Base-by-base conservation (phyloP, 345 rosid genomes). In the Arabidopsis thaliana region DNA sequence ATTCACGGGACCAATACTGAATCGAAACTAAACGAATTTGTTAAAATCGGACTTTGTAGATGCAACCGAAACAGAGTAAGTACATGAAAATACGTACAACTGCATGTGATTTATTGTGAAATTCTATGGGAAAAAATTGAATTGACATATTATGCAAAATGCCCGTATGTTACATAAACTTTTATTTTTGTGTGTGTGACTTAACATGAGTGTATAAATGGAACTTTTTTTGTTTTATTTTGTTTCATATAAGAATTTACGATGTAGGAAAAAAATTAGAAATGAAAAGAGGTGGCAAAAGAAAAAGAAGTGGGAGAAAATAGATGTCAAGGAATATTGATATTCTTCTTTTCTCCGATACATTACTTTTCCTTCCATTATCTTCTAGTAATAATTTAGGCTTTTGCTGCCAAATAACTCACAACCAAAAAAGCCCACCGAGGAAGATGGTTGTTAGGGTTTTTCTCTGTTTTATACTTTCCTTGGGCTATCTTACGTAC, bases 1-100 rank as follows among this genome's bases (percentile, higher is more conserved):
- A 48, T 45, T 55, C 33, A 73, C 6, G 41, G 41, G 34, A 73
- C 65, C 40, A 55, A 34, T 36, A 57, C 51, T 48, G 78, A 45
- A 36, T 16, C 5, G 24, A 65, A 45, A 53, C 46, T 8, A 32
- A 42, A 4, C 6, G 5, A 10, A 1, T 5, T 48, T 25, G 20
- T 5, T 9, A 1, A 10, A 2, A 59, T n/a, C n/a, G 12, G 22
- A 24, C 4, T 71, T 46, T 60, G 41, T 37, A 49, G 28, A 59
- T 48, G 71, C 48, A 73, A 41, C 8, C 4, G 34, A 64, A 56
- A 45, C 14, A 1, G 25, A 53, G 52, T 59, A 36, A 36, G 5
- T 58, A 16, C 51, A 60, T 0, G 46, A 22, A 65, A 11, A 7
- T 4, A 23, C 46, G 46, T 34, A 16, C 38, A 32, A 32, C 7